Evolutionary conservation across 2,329 filamentous ascomycete genomes (phyloP).

Genomic region (Monosporascus cannonballus): DNA sequence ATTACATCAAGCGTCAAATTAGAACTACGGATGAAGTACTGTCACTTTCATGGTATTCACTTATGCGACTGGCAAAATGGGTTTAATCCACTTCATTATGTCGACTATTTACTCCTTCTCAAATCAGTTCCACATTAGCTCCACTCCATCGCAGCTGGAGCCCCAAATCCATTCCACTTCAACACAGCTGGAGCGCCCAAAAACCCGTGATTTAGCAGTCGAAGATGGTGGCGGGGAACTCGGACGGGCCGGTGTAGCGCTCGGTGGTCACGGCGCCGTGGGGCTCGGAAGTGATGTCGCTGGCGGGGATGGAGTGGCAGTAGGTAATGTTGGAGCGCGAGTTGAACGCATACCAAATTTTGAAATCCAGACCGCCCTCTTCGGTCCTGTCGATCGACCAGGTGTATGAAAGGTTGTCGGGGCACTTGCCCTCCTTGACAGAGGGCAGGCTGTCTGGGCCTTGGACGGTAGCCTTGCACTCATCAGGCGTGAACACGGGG

Average conservation of each 20-base stretch:
- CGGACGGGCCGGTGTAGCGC: slow-evolving; percentile 6
- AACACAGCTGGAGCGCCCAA: not conserved
- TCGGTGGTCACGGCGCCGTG: slow-evolving; percentile 5
- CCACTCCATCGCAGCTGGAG: not conserved
- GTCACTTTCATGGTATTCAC: no score
- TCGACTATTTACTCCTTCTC: no score
- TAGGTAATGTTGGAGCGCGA: slow-evolving; percentile 10
- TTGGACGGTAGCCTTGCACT: slow-evolving; percentile 4
- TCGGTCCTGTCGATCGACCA: slow-evolving; percentile 6
- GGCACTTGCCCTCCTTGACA: slow-evolving; percentile 2
- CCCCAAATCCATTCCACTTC: not conserved
- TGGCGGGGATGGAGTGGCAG: slow-evolving; percentile 8
- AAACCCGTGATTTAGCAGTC: slow-evolving; percentile 1
- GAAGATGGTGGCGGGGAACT: slow-evolving; percentile 6
- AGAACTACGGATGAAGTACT: no score
- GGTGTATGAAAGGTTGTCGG: slow-evolving; percentile 7
- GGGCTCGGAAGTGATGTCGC: slow-evolving; percentile 4
- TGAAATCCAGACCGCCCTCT: slow-evolving; percentile 6
- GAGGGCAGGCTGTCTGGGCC: slow-evolving; percentile 3
- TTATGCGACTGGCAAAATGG: no score
- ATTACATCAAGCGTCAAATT: no score
- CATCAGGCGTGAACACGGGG: not conserved
- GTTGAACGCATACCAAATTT: slow-evolving; percentile 10
- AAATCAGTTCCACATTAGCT: no score
- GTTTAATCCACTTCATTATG: no score